Base-by-base conservation (phyloP, 2,329 filamentous ascomycete genomes). In the Trichoderma gracile region DNA sequence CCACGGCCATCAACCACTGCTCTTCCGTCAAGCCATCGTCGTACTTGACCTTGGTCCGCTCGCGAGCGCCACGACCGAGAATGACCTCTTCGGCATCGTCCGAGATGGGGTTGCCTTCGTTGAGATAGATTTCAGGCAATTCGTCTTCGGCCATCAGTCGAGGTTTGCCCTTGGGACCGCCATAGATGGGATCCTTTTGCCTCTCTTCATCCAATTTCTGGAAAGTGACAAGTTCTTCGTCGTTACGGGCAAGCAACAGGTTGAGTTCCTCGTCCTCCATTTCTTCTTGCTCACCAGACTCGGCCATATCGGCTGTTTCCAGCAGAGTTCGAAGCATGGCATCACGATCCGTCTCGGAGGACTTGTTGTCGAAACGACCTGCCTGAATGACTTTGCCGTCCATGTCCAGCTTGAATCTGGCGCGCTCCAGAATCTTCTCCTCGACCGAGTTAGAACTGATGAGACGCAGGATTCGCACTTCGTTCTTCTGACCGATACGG, bases 401-500 rank as follows among this genome's bases (percentile, higher is more conserved):
- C 90, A 99, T 97, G 77, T 98, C 94, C 69, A 99, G 86, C 84
- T 99, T 99, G 85, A 90, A 99, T 70, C 97, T 90, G 3, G 95
- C 95, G 75, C 94, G 90, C 77, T 98, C 95, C 59, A 99, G 82
- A 74, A 99, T 99, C 82, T 98, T 97, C 78, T 99, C 95, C 78
- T 99, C 95, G 2, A 99, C 93, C 0, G 95, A 98, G 73, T 96
- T 97, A 10, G 93, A 96, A 69, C 90, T 97, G 77, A 99, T 98
- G 50, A 99, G 84, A 77, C 95, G 89, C 66, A 99, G 80, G 76
- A 99, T 99, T 71, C 95, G 91, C 64, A 99, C 95, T 78, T 99
- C 95, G 72, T 99, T 99, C 88, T 99, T 99, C 78, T 99, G 95
- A 67, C 95, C 95, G 70, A 99, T 99, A 90, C 95, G 94, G 87